These are phyloP conservation scores for Colletotrichum chrysophilum DNA, from an alignment of 2,329 filamentous ascomycete genomes.

Conservation along the genomic window DNA sequence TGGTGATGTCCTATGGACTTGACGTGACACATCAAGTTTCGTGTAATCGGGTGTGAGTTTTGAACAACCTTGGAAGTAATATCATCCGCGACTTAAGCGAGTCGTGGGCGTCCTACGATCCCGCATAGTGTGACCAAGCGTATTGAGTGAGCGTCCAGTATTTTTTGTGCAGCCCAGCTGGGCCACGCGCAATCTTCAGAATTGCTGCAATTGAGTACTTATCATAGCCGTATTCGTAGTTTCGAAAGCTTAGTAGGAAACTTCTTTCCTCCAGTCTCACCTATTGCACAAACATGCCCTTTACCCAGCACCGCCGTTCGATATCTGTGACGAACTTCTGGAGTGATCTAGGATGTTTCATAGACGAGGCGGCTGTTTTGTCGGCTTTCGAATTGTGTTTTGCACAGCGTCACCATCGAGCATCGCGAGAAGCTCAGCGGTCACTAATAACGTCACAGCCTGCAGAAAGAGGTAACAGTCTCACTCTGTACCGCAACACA, in stretches of 20 bases:
- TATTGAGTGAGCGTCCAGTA: neutral
- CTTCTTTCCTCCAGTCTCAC: accelerated
- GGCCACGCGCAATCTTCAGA: accelerated
- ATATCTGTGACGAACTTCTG: accelerated
- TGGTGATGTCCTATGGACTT: neutral
- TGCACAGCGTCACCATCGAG: neutral
- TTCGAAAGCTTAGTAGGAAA: neutral
- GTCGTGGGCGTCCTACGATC: neutral
- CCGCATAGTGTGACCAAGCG: neutral
- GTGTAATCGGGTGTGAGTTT: neutral
- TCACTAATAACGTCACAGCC: neutral
- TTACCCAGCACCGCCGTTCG: neutral
- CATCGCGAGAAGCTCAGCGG: neutral
- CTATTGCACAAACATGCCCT: neutral
- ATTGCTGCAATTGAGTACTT: neutral
- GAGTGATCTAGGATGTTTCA: neutral
- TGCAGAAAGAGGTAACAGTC: neutral
- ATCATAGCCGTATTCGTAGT: accelerated
- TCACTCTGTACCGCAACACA: neutral
- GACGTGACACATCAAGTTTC: neutral
- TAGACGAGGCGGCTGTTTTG: neutral
- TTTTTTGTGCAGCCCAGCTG: neutral
- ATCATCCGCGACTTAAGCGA: neutral
- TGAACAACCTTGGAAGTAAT: neutral
- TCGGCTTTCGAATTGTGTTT: neutral